These are phyloP conservation scores for Alternaria sp. DNA, from an alignment of 2,329 filamentous ascomycete genomes.

Conservation along the genomic window DNA sequence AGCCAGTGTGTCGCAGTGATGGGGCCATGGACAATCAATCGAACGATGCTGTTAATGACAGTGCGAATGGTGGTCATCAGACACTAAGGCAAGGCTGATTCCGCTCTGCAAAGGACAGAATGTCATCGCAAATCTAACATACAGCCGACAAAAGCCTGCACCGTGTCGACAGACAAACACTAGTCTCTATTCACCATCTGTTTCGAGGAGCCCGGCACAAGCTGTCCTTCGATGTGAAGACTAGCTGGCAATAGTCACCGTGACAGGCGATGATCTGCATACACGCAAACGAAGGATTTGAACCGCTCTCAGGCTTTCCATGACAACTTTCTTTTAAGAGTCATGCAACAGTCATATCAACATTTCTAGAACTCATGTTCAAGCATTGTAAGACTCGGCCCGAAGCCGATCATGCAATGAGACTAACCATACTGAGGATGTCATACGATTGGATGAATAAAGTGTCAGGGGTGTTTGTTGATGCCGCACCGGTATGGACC, in stretches of 20 bases:
- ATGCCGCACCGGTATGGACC: background rate
- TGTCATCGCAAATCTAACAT: background rate
- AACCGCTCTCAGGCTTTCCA: background rate
- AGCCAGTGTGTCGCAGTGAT: background rate
- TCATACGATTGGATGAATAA: background rate
- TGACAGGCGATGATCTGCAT: background rate
- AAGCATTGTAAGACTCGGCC: background rate
- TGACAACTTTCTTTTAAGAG: background rate
- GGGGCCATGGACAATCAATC: background rate
- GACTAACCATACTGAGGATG: background rate
- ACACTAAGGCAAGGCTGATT: slow-evolving; percentile 7
- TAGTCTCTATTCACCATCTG: background rate
- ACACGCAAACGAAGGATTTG: background rate
- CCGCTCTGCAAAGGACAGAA: background rate
- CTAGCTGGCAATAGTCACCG: background rate
- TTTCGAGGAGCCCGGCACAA: background rate
- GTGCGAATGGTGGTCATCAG: background rate
- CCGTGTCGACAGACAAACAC: background rate
- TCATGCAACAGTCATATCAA: background rate
- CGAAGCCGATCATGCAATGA: background rate
- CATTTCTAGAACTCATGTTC: background rate
- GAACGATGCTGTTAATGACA: background rate
- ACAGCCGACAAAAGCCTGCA: background rate
- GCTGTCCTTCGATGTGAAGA: background rate
- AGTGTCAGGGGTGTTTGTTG: background rate